These are phyloP conservation scores for Hirschfeldia incana DNA, from an alignment of 345 rosid species.

Conservation along the genomic window DNA sequence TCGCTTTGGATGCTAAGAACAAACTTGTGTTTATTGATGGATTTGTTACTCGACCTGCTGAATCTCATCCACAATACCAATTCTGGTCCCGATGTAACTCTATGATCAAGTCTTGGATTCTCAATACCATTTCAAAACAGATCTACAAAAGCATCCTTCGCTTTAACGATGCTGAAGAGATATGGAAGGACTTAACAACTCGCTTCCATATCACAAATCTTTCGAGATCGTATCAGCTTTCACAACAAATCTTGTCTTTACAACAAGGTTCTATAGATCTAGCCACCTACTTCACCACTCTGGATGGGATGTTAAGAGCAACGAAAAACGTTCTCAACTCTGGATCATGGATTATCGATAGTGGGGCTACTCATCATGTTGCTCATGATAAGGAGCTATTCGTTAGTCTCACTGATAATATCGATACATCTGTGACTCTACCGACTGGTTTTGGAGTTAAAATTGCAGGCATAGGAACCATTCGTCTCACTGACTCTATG, in stretches of 20 bases:
- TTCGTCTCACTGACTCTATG: not conserved
- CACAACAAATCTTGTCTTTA: not conserved
- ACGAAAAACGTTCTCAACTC: too few relatives aligned
- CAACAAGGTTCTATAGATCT: not conserved
- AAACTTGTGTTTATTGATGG: too few relatives aligned
- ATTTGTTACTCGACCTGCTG: not conserved
- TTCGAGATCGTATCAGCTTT: not conserved
- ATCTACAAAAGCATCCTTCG: not conserved
- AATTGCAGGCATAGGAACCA: not conserved
- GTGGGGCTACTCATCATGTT: too few relatives aligned
- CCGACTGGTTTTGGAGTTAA: not conserved
- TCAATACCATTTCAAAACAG: not conserved
- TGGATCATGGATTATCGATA: too few relatives aligned
- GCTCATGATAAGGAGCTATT: too few relatives aligned
- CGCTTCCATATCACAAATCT: not conserved
- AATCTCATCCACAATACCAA: not conserved
- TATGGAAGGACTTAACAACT: not conserved
- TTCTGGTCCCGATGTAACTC: not conserved
- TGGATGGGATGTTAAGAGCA: not conserved
- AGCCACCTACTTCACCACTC: not conserved
- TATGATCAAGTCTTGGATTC: not conserved
- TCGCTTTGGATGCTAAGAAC: too few relatives aligned
- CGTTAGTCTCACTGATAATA: too few relatives aligned
- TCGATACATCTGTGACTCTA: not conserved
- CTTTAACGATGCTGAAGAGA: not conserved